Percentiles rank a stretch among this genome's conserved stretches.
phyloP scores from a whole-genome alignment of 176 grass and related monocot genomes.

The Areca catechu region DNA sequence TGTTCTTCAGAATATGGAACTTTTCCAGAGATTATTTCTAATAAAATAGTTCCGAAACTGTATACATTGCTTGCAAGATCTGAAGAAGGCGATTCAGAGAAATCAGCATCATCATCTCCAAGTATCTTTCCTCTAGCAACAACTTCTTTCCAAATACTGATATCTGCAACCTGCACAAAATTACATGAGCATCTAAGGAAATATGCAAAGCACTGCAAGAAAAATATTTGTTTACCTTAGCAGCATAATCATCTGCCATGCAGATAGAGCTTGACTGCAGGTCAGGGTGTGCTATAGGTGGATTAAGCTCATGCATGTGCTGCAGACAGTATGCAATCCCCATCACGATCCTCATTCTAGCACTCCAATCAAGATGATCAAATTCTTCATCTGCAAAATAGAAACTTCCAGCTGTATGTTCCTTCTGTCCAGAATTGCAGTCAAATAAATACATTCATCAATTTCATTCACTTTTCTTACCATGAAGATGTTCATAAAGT shows the following conservation, averaged over 20 bases:
- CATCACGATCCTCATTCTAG: slow-evolving; percentile 88
- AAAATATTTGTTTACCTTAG: slow-evolving; percentile 41
- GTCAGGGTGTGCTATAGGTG: slow-evolving; percentile 58
- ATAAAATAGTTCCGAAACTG: slow-evolving; percentile 79
- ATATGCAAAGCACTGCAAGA: slow-evolving; percentile 5
- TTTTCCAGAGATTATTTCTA: slow-evolving; percentile 95
- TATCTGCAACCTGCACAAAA: slow-evolving; percentile 61
- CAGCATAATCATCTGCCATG: slow-evolving; percentile 83
- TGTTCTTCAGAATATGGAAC: slow-evolving; percentile 50
- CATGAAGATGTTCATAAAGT: slow-evolving; percentile 86
- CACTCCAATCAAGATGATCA: slow-evolving; percentile 85
- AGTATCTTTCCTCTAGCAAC: slow-evolving; percentile 43
- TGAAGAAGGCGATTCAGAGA: slow-evolving; percentile 33
- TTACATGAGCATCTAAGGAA: slow-evolving; percentile 4
- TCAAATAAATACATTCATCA: not conserved
- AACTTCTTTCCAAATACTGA: slow-evolving; percentile 66
- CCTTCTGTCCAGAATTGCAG: not conserved
- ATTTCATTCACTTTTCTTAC: slow-evolving; percentile 21
- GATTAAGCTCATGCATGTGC: slow-evolving; percentile 81
- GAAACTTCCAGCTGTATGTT: slow-evolving; percentile 19
- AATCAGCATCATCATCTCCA: slow-evolving; percentile 33
- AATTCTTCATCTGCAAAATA: slow-evolving; percentile 74
- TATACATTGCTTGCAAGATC: slow-evolving; percentile 80
- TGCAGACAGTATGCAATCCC: slow-evolving; percentile 84
- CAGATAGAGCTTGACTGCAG: slow-evolving; percentile 73